These are phyloP conservation scores for Kentomonas sorsogonicus DNA, from an alignment of 208 protist genomes.

Conservation along the genomic window DNA sequence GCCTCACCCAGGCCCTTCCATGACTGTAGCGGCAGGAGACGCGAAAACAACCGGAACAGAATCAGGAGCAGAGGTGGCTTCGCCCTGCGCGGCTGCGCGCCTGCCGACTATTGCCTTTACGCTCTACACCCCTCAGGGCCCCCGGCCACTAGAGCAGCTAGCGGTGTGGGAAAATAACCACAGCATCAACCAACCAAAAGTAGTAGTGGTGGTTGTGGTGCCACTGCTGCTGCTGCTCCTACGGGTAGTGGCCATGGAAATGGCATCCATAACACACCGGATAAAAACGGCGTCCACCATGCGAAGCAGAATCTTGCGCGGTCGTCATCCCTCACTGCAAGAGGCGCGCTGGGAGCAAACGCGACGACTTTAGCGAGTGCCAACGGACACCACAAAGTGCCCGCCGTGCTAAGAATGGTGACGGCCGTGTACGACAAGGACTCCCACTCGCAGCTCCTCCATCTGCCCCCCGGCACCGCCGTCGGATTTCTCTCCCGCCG, in stretches of 20 bases:
- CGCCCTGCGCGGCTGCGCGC: too few relatives aligned
- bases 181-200: too few relatives aligned
- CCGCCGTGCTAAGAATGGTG: constrained; percentile 8
- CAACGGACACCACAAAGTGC: not conserved
- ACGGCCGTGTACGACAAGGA: constrained; percentile 55
- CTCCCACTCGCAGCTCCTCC: constrained; percentile 70
- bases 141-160: constrained; percentile 55
- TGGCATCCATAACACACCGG: constrained; percentile 1
- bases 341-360: not conserved
- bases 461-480: constrained; percentile 36
- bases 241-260: too few relatives aligned
- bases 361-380: not conserved
- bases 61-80: not conserved
- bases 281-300: too few relatives aligned
- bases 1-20: too few relatives aligned
- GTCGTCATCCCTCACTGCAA: too few relatives aligned
- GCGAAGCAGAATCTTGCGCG: too few relatives aligned
- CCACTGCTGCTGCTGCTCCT: too few relatives aligned
- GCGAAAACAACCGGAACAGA: not conserved
- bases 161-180: too few relatives aligned
- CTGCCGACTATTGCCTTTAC: constrained; percentile 22
- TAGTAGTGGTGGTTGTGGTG: too few relatives aligned
- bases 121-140: constrained; percentile 74
- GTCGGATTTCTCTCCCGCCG: constrained; percentile 44
- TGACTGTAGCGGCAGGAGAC: not conserved